phyloP scores from a whole-genome alignment of 164 flowering plant genomes.

The Protea cynaroides region DNA sequence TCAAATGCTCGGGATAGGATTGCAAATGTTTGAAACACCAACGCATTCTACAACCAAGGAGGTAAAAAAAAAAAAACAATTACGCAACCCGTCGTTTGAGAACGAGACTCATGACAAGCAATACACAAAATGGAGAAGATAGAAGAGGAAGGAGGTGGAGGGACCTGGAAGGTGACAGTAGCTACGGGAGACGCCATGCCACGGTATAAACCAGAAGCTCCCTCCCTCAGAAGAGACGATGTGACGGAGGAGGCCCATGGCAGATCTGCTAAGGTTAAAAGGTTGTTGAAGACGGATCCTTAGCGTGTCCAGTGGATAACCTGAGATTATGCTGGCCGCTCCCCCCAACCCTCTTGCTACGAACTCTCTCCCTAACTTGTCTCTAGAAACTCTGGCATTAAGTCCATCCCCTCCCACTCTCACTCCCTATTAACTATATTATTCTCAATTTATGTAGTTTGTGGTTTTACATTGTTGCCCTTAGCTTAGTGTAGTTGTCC shows the following conservation, averaged over 20 bases:
- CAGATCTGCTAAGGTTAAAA: conserved; percentile 39
- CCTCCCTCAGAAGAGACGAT: conserved; percentile 46
- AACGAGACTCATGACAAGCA: too few relatives aligned
- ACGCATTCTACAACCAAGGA: conserved; percentile 60
- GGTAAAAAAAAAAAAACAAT: neutral
- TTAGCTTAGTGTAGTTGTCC: too few relatives aligned
- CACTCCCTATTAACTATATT: too few relatives aligned
- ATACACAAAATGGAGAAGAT: too few relatives aligned
- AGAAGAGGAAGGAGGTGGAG: too few relatives aligned
- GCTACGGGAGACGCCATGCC: conserved; percentile 94
- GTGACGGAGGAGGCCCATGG: conserved; percentile 42
- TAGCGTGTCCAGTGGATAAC: conserved; percentile 80
- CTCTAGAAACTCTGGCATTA: conserved; percentile 90
- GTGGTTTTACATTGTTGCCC: too few relatives aligned
- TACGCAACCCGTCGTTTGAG: neutral
- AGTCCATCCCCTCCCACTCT: conserved; percentile 48
- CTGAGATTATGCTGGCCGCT: conserved; percentile 69
- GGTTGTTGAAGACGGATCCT: conserved; percentile 62
- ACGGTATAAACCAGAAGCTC: conserved; percentile 58
- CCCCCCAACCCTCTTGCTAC: conserved; percentile 93
- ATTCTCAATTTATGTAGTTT: too few relatives aligned
- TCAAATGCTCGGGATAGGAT: conserved; percentile 59
- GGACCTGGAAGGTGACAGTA: conserved; percentile 84
- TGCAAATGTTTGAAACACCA: conserved; percentile 80
- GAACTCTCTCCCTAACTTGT: conserved; percentile 79